Conservation (phyloP, 1,284 basidiomycete genomes). For the Cutaneotrichosporon spelunceum region DNA sequence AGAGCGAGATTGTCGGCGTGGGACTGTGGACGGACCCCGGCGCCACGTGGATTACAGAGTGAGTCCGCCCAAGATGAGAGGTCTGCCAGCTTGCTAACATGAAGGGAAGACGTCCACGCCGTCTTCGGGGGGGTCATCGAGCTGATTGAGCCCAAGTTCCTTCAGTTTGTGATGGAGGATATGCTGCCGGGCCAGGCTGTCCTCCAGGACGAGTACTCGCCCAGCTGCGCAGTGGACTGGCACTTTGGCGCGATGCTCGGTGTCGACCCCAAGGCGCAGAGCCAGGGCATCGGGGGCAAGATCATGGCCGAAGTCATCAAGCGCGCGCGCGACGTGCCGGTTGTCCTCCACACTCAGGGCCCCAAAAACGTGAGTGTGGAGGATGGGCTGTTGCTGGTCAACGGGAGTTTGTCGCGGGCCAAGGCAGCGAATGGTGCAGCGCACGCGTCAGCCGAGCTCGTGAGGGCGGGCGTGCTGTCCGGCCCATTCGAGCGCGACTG, state of each 20-base stretch:
- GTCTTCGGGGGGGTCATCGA: not conserved
- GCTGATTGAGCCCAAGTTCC: not conserved
- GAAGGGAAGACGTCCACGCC: not conserved
- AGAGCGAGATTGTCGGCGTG: conserved; percentile 5
- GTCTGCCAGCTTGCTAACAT: not conserved
- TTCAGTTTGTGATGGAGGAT: conserved; percentile 60
- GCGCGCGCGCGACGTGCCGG: not conserved
- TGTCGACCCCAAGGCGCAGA: conserved; percentile 13
- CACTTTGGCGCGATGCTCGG: conserved; percentile 10
- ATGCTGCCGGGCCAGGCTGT: conserved; percentile 53
- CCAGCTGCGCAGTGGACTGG: conserved; percentile 14
- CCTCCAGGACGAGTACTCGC: conserved; percentile 54
- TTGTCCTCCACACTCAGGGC: conserved; percentile 12
- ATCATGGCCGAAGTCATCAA: conserved; percentile 6
- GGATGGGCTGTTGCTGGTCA: too few species aligned
- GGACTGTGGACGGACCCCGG: conserved; percentile 10
- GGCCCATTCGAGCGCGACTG: too few species aligned
- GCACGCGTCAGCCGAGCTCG: too few species aligned
- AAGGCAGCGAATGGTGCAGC: too few species aligned
- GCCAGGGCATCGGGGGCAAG: conserved; percentile 10
- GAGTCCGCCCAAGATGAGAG: not conserved
- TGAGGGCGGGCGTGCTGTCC: too few species aligned
- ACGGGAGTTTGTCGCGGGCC: too few species aligned
- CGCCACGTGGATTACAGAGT: conserved; percentile 12
- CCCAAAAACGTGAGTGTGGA: conserved; percentile 5